Evolutionary conservation across 768 basidiomycete genomes (phyloP).

Genomic region (Pleurotus tuber-regium): DNA sequence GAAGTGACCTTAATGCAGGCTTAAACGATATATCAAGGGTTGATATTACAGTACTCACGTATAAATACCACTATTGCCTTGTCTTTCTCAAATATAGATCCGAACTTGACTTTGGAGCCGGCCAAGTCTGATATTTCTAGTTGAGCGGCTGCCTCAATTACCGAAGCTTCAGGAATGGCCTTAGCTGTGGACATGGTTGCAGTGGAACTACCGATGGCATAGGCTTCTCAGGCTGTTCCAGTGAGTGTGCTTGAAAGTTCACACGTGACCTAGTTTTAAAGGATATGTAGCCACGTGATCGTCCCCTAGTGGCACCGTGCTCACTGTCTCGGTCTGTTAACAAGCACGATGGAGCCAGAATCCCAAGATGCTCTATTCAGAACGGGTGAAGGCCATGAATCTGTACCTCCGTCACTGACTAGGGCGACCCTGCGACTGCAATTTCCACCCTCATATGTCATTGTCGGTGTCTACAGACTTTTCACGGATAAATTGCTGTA

Average conservation of each 20-base stretch:
- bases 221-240: background rate
- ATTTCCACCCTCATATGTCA: slow-evolving; percentile 79
- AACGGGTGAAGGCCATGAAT: slow-evolving; percentile 12
- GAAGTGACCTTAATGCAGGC: no score
- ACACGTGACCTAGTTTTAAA: no score
- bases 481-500: slow-evolving; percentile 70
- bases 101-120: slow-evolving; percentile 50
- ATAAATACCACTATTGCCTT: slow-evolving; percentile 65
- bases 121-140: slow-evolving; percentile 41
- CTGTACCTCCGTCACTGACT: slow-evolving; percentile 45
- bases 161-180: slow-evolving; percentile 30
- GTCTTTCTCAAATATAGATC: slow-evolving; percentile 44
- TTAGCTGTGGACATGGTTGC: slow-evolving; percentile 20
- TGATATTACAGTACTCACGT: no score
- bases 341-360: slow-evolving; percentile 20
- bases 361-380: slow-evolving; percentile 31
- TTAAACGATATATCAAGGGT: no score
- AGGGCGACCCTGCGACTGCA: slow-evolving; percentile 61
- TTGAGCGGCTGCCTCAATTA: slow-evolving; percentile 33
- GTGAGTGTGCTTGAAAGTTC: background rate
- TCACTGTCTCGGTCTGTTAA: background rate
- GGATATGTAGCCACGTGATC: no score
- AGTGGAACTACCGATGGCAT: background rate
- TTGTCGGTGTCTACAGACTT: slow-evolving; percentile 83
- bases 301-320: background rate